phyloP scores from a whole-genome alignment of 306 rosid species.

The Vicia sativa region DNA sequence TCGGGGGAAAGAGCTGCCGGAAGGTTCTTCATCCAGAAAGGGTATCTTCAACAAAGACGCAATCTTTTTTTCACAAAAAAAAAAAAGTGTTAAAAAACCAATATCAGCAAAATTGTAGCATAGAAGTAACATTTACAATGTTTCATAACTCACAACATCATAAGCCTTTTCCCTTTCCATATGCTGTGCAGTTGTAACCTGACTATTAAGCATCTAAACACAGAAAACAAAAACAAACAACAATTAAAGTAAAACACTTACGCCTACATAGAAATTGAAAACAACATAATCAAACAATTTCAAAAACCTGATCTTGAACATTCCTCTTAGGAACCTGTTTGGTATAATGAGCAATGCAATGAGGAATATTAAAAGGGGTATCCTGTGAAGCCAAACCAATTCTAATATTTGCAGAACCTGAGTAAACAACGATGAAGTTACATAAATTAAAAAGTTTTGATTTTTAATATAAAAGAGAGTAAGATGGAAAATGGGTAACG shows the following conservation, averaged over 20 bases:
- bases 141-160: constrained; percentile 64
- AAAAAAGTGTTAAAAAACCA: neutral
- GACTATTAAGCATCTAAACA: constrained; percentile 73
- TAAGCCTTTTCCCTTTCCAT: constrained; percentile 89
- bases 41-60: constrained; percentile 84
- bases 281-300: neutral
- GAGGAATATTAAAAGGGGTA: constrained; percentile 73
- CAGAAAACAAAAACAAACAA: constrained; percentile 37
- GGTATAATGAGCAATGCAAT: constrained; percentile 84
- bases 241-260: constrained; percentile 14
- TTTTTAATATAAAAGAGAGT: neutral
- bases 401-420: constrained; percentile 88
- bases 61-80: constrained; percentile 47
- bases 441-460: constrained; percentile 17
- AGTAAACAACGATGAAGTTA: constrained; percentile 29
- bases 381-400: constrained; percentile 92
- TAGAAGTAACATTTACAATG: constrained; percentile 20
- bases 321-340: constrained; percentile 65
- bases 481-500: constrained; percentile 15
- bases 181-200: constrained; percentile 67
- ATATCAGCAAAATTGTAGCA: constrained; percentile 17
- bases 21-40: constrained; percentile 80
- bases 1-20: constrained; percentile 75
- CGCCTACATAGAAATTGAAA: neutral
- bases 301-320: constrained; percentile 89